Base-by-base conservation (phyloP, 805 yeast genomes). In the Debaryomyces tyrocola region DNA sequence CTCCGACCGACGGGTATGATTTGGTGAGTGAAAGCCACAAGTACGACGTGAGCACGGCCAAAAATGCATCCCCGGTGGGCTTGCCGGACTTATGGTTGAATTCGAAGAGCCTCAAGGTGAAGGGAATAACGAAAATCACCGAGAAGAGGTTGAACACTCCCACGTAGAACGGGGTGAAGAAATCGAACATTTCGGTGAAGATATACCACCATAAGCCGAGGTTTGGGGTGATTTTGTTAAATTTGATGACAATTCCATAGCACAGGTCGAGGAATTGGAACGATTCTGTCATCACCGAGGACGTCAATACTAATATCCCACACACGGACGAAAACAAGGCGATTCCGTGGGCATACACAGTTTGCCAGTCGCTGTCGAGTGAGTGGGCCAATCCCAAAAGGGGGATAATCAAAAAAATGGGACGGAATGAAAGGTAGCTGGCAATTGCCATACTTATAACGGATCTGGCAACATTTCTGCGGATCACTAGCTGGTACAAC, bases 131-230 rank as follows among this genome's bases (percentile, higher is more conserved):
- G 62, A 87, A 87, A 2, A 84, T 69, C 15, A 82, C 71, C 12
- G 83, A 66, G 66, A 84, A 90, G 39, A 91, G 58, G 58, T 90
- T 91, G 80, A 91, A 94, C 17, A 90, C 84, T 9, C 90, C 83
- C 34, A 84, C 69, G 73, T 87, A 94, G 59, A 94, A 90, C 17
- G 88, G 83, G 24, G 85, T 78, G 74, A 92, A 94, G 60, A 83
- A 87, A 45, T 86, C 94, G 67, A 94, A 94, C 82, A 94, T 87
- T 66, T 94, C 99, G 36, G 92, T 87, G 73, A 94, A 94, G 57
- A 91, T 83, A 70, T 94, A 94, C 99, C 99, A 94, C 99, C 99
- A 94, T 17, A 94, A 72, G 0, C 99, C 99, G 53, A 94, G 64
- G 66, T 94, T 94, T 21, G 99, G 99, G 4, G 84, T 75, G 50